Evolutionary conservation across 2,329 filamentous ascomycete species (phyloP).

Genomic region (Camillea tinctor): DNA sequence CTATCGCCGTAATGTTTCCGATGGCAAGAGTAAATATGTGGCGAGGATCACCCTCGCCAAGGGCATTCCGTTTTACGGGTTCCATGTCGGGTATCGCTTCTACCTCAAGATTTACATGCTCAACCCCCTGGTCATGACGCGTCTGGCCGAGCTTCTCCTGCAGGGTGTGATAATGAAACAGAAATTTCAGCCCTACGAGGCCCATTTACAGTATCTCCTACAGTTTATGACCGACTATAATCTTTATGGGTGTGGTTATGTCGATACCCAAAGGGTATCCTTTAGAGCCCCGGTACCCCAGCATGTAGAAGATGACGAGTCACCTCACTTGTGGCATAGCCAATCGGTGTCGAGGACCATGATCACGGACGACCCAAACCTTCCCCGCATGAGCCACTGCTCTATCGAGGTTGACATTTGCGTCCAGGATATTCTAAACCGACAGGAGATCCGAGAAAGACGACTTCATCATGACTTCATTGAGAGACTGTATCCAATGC

Average conservation of each 20-base stretch:
- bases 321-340: constrained; percentile 76
- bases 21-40: constrained; percentile 69
- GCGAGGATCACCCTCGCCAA: constrained; percentile 91
- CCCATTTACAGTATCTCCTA: constrained; percentile 84
- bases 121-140: constrained; percentile 82
- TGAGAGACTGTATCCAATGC: constrained; percentile 65
- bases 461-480: constrained; percentile 83
- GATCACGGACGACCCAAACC: constrained; percentile 59
- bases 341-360: constrained; percentile 60
- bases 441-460: constrained; percentile 72
- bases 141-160: constrained; percentile 80
- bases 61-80: constrained; percentile 93
- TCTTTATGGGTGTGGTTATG: constrained; percentile 87
- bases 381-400: constrained; percentile 83
- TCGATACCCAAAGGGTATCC: constrained; percentile 67
- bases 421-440: constrained; percentile 84
- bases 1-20: constrained; percentile 73
- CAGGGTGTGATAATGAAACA: constrained; percentile 85
- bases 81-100: constrained; percentile 85
- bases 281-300: constrained; percentile 77
- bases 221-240: constrained; percentile 99
- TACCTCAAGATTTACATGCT: constrained; percentile 95
- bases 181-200: constrained; percentile 88
- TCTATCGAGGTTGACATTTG: constrained; percentile 87
- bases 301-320: constrained; percentile 58